Conservation (phyloP, 1,284 basidiomycete genomes). For the Boletellus deceptivus region DNA sequence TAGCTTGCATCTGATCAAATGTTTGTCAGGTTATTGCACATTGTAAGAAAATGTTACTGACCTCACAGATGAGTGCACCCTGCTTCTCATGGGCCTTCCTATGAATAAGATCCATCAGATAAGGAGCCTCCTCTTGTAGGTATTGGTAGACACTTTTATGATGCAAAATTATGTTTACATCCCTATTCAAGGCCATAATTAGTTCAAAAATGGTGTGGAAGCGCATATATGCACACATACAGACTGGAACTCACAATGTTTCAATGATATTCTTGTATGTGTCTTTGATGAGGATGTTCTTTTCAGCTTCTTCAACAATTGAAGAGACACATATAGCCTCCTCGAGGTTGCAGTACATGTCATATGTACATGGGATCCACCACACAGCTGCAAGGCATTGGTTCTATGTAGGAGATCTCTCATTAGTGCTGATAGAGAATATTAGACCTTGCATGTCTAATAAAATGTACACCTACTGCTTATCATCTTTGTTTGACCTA, state of each 20-base stretch:
- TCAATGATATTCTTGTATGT: background rate
- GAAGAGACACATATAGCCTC: background rate
- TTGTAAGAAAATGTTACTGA: too few species aligned
- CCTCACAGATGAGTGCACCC: background rate
- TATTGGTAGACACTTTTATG: background rate
- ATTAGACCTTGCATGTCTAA: too few species aligned
- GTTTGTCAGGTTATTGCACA: too few species aligned
- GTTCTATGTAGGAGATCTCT: background rate
- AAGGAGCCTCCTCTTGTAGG: background rate
- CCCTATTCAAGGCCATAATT: background rate
- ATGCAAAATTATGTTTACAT: background rate
- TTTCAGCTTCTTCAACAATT: background rate
- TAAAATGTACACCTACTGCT: too few species aligned
- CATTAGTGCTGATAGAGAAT: background rate
- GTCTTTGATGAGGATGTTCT: background rate
- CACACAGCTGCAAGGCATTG: background rate
- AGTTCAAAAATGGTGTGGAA: background rate
- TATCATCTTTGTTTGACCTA: too few species aligned
- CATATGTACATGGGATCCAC: background rate
- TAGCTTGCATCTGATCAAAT: background rate
- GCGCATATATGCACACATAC: background rate
- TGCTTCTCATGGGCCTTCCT: too few species aligned
- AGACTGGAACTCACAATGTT: background rate
- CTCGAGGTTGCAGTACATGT: background rate
- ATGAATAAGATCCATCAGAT: background rate